A percentile compares a stretch with the other conserved stretches of the same genome.
These are phyloP conservation scores for Syzygium oleosum DNA, from an alignment of 345 rosid species.

Conservation along the genomic window DNA sequence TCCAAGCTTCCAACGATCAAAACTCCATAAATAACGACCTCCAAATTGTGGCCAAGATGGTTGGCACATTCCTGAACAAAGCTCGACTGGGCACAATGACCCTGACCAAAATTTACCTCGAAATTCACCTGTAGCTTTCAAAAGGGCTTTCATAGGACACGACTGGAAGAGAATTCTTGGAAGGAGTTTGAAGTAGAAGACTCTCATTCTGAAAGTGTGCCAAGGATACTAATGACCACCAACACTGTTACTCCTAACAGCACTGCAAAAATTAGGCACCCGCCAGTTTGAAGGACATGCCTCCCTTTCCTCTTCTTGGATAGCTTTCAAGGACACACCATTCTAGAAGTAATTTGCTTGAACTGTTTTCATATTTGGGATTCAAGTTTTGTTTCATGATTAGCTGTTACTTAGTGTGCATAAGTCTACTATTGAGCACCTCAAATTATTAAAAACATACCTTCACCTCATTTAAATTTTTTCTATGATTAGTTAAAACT, in stretches of 20 bases:
- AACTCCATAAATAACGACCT: neutral
- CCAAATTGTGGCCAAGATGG: neutral
- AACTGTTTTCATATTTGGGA: neutral
- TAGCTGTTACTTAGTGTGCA: neutral
- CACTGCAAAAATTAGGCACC: neutral
- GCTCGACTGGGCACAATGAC: neutral
- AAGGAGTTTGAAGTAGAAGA: no score
- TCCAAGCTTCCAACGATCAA: neutral
- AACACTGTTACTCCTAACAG: neutral
- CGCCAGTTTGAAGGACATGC: neutral
- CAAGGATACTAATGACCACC: neutral
- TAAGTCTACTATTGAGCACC: neutral
- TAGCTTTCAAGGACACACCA: neutral
- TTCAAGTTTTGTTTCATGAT: neutral
- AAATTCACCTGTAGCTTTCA: neutral
- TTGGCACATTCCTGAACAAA: neutral
- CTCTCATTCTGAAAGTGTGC: neutral
- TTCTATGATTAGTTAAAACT: neutral
- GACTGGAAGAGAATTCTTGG: neutral
- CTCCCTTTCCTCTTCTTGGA: neutral
- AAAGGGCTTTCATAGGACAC: rapidly evolving
- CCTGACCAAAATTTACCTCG: neutral
- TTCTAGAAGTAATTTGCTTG: neutral
- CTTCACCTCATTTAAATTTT: neutral
- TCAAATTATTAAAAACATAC: neutral